A percentile compares a stretch with the other conserved stretches of the same genome.
Conservation (phyloP, 1,139 yeast species). For the Candida dubliniensis region DNA sequence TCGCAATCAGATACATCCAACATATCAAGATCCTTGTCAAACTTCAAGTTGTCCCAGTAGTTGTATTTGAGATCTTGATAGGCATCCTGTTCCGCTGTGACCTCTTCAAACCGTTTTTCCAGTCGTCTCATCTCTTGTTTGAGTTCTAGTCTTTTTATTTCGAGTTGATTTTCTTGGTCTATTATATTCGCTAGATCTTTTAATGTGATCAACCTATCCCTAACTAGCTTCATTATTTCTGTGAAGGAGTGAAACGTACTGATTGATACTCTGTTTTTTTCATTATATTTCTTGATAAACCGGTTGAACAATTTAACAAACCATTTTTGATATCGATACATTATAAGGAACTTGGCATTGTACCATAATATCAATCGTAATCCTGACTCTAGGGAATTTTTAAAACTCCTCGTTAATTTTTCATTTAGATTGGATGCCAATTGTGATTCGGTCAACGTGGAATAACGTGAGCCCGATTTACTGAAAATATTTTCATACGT, state of each 20-base stretch:
- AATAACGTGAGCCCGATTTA: background rate
- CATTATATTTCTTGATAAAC: constrained; percentile 34
- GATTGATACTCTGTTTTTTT: constrained; percentile 18
- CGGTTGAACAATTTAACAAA: constrained; percentile 37
- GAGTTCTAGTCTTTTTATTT: constrained; percentile 18
- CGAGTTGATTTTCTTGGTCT: constrained; percentile 28
- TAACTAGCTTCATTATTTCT: constrained; percentile 25
- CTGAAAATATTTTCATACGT: constrained; percentile 9
- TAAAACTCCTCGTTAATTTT: constrained; percentile 10
- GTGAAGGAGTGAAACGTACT: constrained; percentile 24
- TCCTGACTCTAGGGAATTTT: constrained; percentile 6
- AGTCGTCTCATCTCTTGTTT: constrained; percentile 13
- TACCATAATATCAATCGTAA: constrained; percentile 23
- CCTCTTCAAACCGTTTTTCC: constrained; percentile 13
- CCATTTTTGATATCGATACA: constrained; percentile 38
- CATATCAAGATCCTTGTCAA: constrained; percentile 33
- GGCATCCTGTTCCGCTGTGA: constrained; percentile 19
- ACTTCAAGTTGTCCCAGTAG: constrained; percentile 38
- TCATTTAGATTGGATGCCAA: constrained; percentile 12
- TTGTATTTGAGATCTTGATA: constrained; percentile 28
- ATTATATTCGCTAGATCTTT: constrained; percentile 28
- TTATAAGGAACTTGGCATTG: constrained; percentile 24
- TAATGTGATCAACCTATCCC: constrained; percentile 21
- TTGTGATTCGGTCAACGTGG: constrained; percentile 9
- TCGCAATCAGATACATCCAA: constrained; percentile 21